Evolutionary conservation across 2,329 filamentous ascomycete genomes (phyloP), one percentile per base, ranked within the genome.

Genomic region (Zalaria obscura): DNA sequence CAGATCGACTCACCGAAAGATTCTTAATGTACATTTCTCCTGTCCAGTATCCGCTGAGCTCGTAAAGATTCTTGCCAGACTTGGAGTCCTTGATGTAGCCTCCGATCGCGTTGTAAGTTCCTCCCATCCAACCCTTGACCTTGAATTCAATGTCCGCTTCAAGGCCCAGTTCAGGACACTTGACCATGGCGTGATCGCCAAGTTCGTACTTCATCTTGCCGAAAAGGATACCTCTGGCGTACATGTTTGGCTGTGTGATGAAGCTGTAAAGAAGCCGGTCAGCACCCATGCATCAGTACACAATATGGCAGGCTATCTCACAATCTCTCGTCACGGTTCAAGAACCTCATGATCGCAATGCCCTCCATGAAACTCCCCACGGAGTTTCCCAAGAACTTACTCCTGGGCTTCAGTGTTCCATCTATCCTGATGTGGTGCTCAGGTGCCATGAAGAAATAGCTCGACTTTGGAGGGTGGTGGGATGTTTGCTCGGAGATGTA

Each of bases 151-250:
- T 78, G 58, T 98, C 89, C 45, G 87, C 89, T 26, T 78, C 75
- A 11, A 98, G 70, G 44, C 87, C 80, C 11, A 86, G 75, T 59
- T 96, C 89, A 0, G 89, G 86, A 60, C 91, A 96, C 50, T 80
- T 76, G 18, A 98, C 84, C 53, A 87, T 85, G 59, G 88, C 94
- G 66, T 94, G 88, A 59, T 96, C 89, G 48, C 89, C 91, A 5
- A 98, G 76, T 66, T 98, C 91, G 62, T 96, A 98, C 63, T 95
- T 96, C 91, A 98, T 96, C 62, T 95, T 96, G 38, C 91, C 91
- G 55, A 98, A 95, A 5, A 98, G 70, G 45, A 98, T 96, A 31
- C 91, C 89, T 47, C 91, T 77, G 25, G 89, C 91, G 61, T 98
- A 98, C 87, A 98, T 98, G 67, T 98, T 98, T 11, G 91, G 91